Base-by-base conservation (phyloP, 768 basidiomycete genomes). In the Leccinum variicolor region DNA sequence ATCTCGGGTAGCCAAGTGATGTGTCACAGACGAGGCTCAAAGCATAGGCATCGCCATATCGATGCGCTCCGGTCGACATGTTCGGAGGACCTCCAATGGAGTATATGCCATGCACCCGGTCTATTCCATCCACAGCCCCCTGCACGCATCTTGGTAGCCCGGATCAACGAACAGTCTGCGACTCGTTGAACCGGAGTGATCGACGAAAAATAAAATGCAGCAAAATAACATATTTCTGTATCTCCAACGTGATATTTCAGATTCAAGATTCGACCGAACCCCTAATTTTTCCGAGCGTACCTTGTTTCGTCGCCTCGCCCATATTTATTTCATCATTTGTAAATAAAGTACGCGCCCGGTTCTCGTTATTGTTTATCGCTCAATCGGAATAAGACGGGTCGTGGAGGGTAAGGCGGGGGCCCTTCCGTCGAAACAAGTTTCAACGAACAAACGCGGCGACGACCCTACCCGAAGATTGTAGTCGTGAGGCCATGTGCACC, bases 311-410 rank as follows among this genome's bases (percentile, higher is more conserved):
- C 45, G 45, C 45, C 45, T 23, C 21, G 21, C 23, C 21, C 21
- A 21, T 45, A 23, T 46, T 46, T 46, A 21, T 46, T 46, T 46
- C 9, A 21, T 46, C 13, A 14, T 21, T 46, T 46, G 23, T 21
- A 13, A 21, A 21, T 25, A 14, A 23, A 21, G 23, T 46, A 46
- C 45, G 45, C 23, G 45, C 21, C 45, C 10, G 19, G 19, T 43
- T 43, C 41, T 43, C 41, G 41, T 43, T 43, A 43, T 43, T 43
- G 41, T 43, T 43, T 43, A 43, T 43, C 41, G 41, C 39, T 43
- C 56, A 49, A 58, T 58, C 57, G 57, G 57, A 59, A 45, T 59
- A 49, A 56, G 33, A 41, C 48, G 57, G 57, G 48, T 58, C n/a
- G 19, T 43, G 41, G 41, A 43, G 41, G 41, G 19, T 11, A 19